Base-by-base conservation (phyloP, 2,329 filamentous ascomycete species). In the Fusarium pilosicola region DNA sequence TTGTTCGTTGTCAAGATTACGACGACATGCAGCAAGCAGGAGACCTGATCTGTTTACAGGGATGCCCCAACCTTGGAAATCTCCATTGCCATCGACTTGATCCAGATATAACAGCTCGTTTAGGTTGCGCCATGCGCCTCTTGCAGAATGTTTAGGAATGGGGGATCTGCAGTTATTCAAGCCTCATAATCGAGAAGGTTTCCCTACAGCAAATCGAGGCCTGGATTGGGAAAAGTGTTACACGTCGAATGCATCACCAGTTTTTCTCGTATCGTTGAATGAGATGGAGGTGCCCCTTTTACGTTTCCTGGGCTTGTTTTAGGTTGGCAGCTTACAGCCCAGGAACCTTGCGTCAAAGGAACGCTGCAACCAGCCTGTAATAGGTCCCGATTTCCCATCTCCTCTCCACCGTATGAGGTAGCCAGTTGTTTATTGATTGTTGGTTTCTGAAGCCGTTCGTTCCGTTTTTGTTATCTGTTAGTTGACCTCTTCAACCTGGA, bases 81-180 rank as follows among this genome's bases (percentile, higher is more conserved):
- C 65, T 57, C 38, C 55, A 59, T 65, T 55, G 65, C 48, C 58
- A 41, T 55, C 44, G 44, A 54, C 63, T 63, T 61, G 28, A 65
- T 62, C 65, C 62, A 59, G 42, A 52, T 62, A 57, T 42, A 58
- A 65, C 46, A 64, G 51, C 62, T 58, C 48, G 41, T 60, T 61
- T 41, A 22, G 67, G 44, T 26, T 70, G 49, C 62, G 56, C 72
- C 70, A 68, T 62, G 56, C 55, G 54, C 51, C 63, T 58, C 56
- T 62, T 52, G 18, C 49, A 67, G 61, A 74, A 34, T 36, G 55
- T 51, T 42, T 68, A 55, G 70, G 72, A 77, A 75, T 77, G 76
- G 55, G 54, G 68, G 65, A 66, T 70, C 69, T 52, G 64, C 62
- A 51, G 48, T 55, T 22, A 22, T 24, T 30, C 68, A 75, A 70